Evolutionary conservation across 495 filamentous ascomycete species (phyloP), one percentile per base, ranked within the genome.

Genomic region (Neurospora discreta): DNA sequence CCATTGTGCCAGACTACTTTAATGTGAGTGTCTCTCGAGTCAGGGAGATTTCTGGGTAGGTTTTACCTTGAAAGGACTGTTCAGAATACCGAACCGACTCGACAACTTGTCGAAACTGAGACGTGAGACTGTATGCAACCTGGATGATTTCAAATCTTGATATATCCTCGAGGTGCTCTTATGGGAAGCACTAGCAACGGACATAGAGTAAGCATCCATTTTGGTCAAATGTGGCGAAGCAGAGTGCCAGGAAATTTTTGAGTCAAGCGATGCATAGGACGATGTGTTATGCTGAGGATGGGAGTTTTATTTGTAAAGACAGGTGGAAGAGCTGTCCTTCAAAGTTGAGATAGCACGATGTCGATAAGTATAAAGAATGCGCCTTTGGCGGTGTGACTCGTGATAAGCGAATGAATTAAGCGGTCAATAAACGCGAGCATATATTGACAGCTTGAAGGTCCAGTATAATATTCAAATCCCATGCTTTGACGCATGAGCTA

Each of bases 131-230:
- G 52, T 65, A 46, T 70, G 42, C 8, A 69, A 39, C 1, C 80
- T 78, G 52, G 78, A 80, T 15, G 69, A 58, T 23, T 80, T 82
- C 33, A 86, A 77, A 72, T 87, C 85, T 72, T 81, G 82, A 74
- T 86, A 86, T 68, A 86, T 81, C 65, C 79, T 81, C 11, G 85
- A 86, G 23, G 81, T 75, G 15, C 72, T 75, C 71, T 81, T 82
- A 52, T 76, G 78, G 10, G 82, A 77, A 41, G 78, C 71, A 78
- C 81, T 84, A 58, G 81, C 82, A 71, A 83, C 79, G 44, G 83
- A 84, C 73, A 86, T 80, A 9, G 81, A 79, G 74, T 83, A 80
- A 81, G 85, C 82, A 78, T 87, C 85, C 85, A 87, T 86, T 40
- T 46, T 78, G 71, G 52, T 39, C 42, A 39, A 52, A n/a, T 42